These are phyloP conservation scores for Zygosaccharomyces rouxii DNA, from an alignment of 805 yeast genomes.

Conservation along the genomic window DNA sequence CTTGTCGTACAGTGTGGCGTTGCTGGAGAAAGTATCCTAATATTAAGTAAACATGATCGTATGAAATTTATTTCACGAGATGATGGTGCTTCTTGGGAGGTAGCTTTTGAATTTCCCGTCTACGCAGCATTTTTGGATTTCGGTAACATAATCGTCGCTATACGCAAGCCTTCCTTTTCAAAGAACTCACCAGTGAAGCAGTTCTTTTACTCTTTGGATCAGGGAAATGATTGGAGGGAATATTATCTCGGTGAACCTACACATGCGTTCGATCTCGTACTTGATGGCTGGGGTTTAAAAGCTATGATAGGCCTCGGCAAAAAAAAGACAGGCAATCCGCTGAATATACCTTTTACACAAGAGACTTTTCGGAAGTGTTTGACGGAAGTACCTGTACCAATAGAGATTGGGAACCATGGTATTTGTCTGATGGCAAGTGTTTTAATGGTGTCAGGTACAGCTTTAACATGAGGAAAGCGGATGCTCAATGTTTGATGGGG, in stretches of 20 bases:
- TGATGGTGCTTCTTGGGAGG: slow-evolving; percentile 67
- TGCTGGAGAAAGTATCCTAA: slow-evolving; percentile 11
- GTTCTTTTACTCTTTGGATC: slow-evolving; percentile 59
- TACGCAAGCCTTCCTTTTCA: no score
- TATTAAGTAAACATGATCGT: slow-evolving; percentile 4
- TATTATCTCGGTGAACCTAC: slow-evolving; percentile 40
- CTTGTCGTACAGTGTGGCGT: no score
- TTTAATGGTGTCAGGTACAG: slow-evolving; percentile 63
- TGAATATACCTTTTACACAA: slow-evolving; percentile 23
- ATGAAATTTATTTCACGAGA: slow-evolving; percentile 65
- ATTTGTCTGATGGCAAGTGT: slow-evolving; percentile 42
- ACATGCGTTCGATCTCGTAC: slow-evolving; percentile 45
- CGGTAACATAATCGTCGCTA: slow-evolving; percentile 65
- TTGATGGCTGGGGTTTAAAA: slow-evolving; percentile 63
- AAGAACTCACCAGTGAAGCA: slow-evolving; percentile 34
- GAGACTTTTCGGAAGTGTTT: slow-evolving; percentile 58
- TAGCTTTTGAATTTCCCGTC: slow-evolving; percentile 48
- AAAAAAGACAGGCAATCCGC: slow-evolving; percentile 30
- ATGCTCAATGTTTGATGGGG: slow-evolving; percentile 52
- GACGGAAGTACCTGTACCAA: slow-evolving; percentile 39
- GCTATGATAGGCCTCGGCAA: slow-evolving; percentile 55
- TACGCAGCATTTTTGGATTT: slow-evolving; percentile 64
- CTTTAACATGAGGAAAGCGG: slow-evolving; percentile 57
- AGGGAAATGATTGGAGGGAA: slow-evolving; percentile 61
- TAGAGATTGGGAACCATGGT: slow-evolving; percentile 61